Evolutionary conservation across 805 yeast genomes (phyloP), one percentile per base, ranked within the genome.

Genomic region (Pichia pseudocactophila): DNA sequence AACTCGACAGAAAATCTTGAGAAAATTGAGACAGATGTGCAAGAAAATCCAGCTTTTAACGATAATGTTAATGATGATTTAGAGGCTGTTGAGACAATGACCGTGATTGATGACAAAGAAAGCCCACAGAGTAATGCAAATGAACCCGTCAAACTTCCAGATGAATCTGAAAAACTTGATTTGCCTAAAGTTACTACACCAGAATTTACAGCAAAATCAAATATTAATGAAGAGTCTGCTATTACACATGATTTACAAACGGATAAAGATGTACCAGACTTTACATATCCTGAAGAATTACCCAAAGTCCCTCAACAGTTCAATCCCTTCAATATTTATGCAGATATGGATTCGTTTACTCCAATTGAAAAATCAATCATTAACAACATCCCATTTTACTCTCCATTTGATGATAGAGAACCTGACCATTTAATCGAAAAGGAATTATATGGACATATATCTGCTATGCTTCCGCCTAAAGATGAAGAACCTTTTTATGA

Each of bases 401-500:
- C 68, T 2, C 74, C 78, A 0, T 74, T 76, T 50, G 69, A 61
- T 35, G 70, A 65, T 3, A 43, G 47, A 16, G 64, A 59, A 33
- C 43, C 34, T 10, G 57, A 57, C 39, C 63, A 60, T 43, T 32
- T 59, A 17, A 50, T 57, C 18, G 65, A 61, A 31, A 44, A 51
- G 16, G 53, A 54, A 30, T 45, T 49, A 12, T 61, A 51, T 51
- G 72, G 75, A 3, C 79, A 87, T 2, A 74, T 82, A 6, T 81
- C 90, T 0, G 76, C 83, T 41, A 64, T 85, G 41, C 60, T 82
- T 39, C 70, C 78, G 32, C 82, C 87, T 7, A 58, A 67, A 39
- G 88, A 82, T 43, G 84, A 80, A 41, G 76, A 73, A 27, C 70
- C 66, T 3, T 61, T 64, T 19, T 84, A 81, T 81, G 71, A 68